Evolutionary conservation across 2,329 filamentous ascomycete species (phyloP), one percentile per base, ranked within the genome.

Genomic region (Aspergillus sp.): DNA sequence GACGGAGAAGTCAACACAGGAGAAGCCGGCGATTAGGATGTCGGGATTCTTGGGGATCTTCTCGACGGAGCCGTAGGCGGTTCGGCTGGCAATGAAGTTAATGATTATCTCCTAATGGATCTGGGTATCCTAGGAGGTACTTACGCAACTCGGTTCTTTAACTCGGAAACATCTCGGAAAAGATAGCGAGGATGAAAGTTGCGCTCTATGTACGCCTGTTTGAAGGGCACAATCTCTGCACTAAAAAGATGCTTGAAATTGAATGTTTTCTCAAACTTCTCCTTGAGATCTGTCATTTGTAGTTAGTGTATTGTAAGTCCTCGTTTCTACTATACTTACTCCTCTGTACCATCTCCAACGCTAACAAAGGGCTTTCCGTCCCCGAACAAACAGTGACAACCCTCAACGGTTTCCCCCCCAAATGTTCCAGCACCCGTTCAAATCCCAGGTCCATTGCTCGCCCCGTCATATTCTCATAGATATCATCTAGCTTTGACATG

Each of bases 301-400:
- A 12, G 33, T 36, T 27, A 38, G 26, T 7, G 34, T 7, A 2
- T 27, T 19, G 19, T 19, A 19, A 19, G 12, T 7, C 30, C 8
- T 9, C 30, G 10, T 3, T 9, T 29, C 28, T 30, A 8, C 5
- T 29, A 4, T 3, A 59, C 57, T 62, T 60, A 65, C 74, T 67
- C 10, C 77, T 68, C 35, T 67, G 62, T 41, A 88, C 65, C 61
- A 82, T 69, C 9, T 79, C 68, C 9, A 88, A 59, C 0, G 82
- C 82, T 1, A 89, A 70, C 2, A 91, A 66, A 0, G 86, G 86
- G 4, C 81, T 80, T 54, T 91, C 86, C 0, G 86, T 90, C 0
- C 86, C 86, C 1, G 85, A 89, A 60, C 85, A 90, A 71, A 89
- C 80, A 0, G 86, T 91, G 0, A 76, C 85, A 28, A 89, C 70